Conservation (phyloP, 306 rosid species). For the Cucurbita argyrosperma region DNA sequence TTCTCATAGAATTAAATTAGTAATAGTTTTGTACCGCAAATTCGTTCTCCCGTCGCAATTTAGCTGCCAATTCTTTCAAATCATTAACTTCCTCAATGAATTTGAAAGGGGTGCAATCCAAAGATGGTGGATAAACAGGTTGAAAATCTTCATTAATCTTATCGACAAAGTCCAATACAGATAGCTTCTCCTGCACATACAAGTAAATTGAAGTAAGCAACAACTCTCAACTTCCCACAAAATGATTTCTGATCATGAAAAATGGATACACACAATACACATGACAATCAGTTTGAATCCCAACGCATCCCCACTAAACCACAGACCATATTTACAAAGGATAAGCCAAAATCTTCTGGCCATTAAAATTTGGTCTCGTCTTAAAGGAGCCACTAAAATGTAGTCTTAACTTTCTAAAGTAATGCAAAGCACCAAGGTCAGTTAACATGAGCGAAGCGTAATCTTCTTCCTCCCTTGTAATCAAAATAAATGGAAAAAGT, state of each 20-base stretch:
- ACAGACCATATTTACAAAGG: background rate
- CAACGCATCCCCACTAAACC: background rate
- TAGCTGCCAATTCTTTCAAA: conserved; percentile 67
- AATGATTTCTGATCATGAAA: background rate
- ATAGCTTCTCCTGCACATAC: conserved; percentile 39
- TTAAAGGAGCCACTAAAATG: background rate
- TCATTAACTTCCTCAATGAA: conserved; percentile 60
- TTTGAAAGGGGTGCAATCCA: conserved; percentile 62
- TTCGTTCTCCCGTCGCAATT: conserved; percentile 55
- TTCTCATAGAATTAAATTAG: background rate
- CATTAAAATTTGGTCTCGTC: background rate
- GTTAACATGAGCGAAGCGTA: background rate
- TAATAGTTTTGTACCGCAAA: conserved; percentile 47
- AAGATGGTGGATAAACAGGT: conserved; percentile 38
- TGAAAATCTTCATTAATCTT: conserved; percentile 24
- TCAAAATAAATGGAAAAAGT: background rate
- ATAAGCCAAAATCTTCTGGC: background rate
- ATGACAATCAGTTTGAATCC: background rate
- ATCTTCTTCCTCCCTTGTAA: background rate
- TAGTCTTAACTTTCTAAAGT: background rate
- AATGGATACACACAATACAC: background rate
- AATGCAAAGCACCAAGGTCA: background rate
- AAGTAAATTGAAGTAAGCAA: conserved; percentile 7
- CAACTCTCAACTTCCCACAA: background rate
- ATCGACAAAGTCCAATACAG: conserved; percentile 61